Percentiles rank a stretch among this genome's conserved stretches.
Evolutionary conservation across 2,329 filamentous ascomycete genomes (phyloP).

Genomic region (Aspergillus flavus): DNA sequence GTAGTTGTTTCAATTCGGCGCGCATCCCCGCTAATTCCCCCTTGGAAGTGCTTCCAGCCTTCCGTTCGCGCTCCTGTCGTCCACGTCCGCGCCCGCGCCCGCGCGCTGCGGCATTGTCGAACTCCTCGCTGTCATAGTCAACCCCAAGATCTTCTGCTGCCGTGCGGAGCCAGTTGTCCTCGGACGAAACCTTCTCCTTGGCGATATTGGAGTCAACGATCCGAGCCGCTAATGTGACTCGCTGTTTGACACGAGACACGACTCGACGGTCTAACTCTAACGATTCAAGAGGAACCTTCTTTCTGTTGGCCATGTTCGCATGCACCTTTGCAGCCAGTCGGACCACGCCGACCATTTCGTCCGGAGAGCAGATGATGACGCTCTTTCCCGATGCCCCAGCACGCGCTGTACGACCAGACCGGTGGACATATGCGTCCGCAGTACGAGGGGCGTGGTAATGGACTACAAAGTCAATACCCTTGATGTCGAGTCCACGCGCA

Average conservation of each 20-base stretch:
- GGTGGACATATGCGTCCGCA: conserved; percentile 92
- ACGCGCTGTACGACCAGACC: conserved; percentile 90
- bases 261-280: conserved; percentile 82
- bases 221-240: conserved; percentile 79
- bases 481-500: conserved; percentile 90
- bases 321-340: conserved; percentile 88
- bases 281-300: conserved; percentile 68
- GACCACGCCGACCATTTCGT: conserved; percentile 83
- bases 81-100: conserved; percentile 69
- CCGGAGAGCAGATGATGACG: conserved; percentile 85
- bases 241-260: conserved; percentile 72
- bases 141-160: conserved; percentile 92
- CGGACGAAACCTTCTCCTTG: conserved; percentile 81
- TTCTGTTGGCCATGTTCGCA: conserved; percentile 56
- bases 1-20: conserved; percentile 70
- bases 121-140: conserved; percentile 88
- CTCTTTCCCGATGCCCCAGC: conserved; percentile 76
- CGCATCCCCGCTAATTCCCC: conserved; percentile 70
- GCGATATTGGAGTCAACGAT: conserved; percentile 81
- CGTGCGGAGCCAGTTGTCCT: conserved; percentile 79
- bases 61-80: conserved; percentile 72
- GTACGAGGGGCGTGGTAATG: conserved; percentile 94
- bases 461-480: conserved; percentile 82
- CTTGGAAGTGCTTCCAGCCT: conserved; percentile 68
- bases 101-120: conserved; percentile 61